phyloP scores from a whole-genome alignment of 73 alveolate genomes.

The Paramecium primaurelia region DNA sequence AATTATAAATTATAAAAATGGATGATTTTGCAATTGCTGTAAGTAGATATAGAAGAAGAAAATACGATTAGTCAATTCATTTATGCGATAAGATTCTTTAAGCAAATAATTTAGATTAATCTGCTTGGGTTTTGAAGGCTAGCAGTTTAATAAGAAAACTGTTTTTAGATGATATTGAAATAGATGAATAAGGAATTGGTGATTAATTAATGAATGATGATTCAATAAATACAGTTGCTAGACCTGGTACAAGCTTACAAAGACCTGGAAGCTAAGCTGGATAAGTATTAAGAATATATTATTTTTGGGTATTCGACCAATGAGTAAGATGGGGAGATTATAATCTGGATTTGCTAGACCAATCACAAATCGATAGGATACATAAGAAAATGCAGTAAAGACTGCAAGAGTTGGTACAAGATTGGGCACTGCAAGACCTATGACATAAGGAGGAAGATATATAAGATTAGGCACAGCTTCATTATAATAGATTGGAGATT shows the following conservation, averaged over 20 bases:
- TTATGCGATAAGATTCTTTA: slow-evolving; percentile 84
- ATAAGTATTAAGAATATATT: slow-evolving; percentile 49
- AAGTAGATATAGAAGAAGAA: slow-evolving; percentile 85
- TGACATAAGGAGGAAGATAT: slow-evolving; percentile 86
- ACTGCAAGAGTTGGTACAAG: slow-evolving; percentile 75
- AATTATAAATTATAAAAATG: slow-evolving; percentile 62
- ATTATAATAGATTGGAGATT: slow-evolving; percentile 82
- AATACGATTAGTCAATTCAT: slow-evolving; percentile 84
- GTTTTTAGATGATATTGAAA: slow-evolving; percentile 93
- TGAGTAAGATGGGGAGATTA: slow-evolving; percentile 99
- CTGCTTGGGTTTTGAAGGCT: slow-evolving; percentile 93
- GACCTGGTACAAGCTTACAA: slow-evolving; percentile 98
- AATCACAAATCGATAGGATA: slow-evolving; percentile 86
- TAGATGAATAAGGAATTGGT: slow-evolving; percentile 90
- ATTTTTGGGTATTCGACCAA: slow-evolving; percentile 91
- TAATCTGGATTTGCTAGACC: slow-evolving; percentile 99
- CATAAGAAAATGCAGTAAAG: slow-evolving; percentile 68
- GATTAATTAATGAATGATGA: slow-evolving; percentile 89
- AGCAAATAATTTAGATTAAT: slow-evolving; percentile 80
- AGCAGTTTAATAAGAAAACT: slow-evolving; percentile 84
- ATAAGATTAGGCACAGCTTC: slow-evolving; percentile 99
- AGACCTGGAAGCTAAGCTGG: slow-evolving; percentile 73
- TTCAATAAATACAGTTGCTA: slow-evolving; percentile 88
- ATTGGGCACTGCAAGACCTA: slow-evolving; percentile 82
- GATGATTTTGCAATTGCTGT: slow-evolving; percentile 88